Base-by-base conservation (phyloP, 176 grass and related monocot genomes). In the Panicum miliaceum region DNA sequence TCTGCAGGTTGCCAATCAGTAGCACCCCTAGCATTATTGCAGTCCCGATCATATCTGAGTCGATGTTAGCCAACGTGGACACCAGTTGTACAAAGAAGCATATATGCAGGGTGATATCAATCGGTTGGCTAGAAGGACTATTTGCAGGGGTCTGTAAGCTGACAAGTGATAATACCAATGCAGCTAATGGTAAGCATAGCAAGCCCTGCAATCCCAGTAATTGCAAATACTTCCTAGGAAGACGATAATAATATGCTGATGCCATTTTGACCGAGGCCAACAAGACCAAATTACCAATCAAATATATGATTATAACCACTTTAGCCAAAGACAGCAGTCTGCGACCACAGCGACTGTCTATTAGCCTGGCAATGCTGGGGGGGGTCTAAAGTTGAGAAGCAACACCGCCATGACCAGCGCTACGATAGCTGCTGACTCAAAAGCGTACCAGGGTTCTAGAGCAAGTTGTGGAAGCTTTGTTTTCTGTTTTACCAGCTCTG, bases 1-100 rank as follows among this genome's bases (percentile, higher is more conserved):
- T 20, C 57, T 84, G 81, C 8, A 84, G 7, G 34, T 65, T 75
- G 10, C 45, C 60, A 41, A 66, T 37, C 16, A 58, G 73, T 12
- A 76, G 51, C 32, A 22, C 29, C 34, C 11, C 51, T 20, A 56
- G 16, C 45, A 50, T 36, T 32, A 32, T 32, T 40, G 53, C 53
- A 22, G 0, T n/a, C 53, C 8, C 3, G 12, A 3, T 1, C 18
- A 22, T 0, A 0, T 40, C 35, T 12, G 23, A 29, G 23, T 0
- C 12, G n/a, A 29, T 1, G 11, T 4, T 4, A 32, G 29, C 29
- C 1, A 29, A 29, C 4, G 26, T 6, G 59, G 1, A 62, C 25
- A 62, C 25, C 12, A n/a, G 19, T 16, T 29, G 59, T 3, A 25
- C 12, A 32, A 32, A 38, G 47, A 75, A 52, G 25, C 10, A 38